These are phyloP conservation scores for Guyanaporus albipodus DNA, from an alignment of 768 basidiomycete species.

Conservation along the genomic window DNA sequence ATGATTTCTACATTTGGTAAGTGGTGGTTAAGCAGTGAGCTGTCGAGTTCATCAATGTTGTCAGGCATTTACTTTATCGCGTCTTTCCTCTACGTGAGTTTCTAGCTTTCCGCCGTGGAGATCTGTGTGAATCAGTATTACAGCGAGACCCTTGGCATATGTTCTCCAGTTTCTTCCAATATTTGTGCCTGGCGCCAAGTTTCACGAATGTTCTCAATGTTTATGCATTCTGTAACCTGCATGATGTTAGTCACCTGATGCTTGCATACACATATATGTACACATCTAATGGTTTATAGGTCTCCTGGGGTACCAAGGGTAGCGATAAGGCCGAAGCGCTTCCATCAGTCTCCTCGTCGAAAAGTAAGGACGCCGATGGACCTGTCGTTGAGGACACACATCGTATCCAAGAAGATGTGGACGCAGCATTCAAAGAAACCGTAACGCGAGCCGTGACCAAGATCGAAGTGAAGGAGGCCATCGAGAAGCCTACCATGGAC, in stretches of 20 bases:
- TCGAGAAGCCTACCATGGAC: slow-evolving; percentile 81
- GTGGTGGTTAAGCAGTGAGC: slow-evolving; percentile 10
- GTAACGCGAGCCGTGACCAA: slow-evolving; percentile 84
- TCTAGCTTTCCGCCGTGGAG: neutral
- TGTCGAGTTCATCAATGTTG: slow-evolving; percentile 7
- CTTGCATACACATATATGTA: neutral
- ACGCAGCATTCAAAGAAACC: slow-evolving; percentile 87
- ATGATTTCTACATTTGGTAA: slow-evolving; percentile 84
- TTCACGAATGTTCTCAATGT: slow-evolving; percentile 96
- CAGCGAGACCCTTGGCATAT: slow-evolving; percentile 98
- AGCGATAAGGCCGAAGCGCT: slow-evolving; percentile 91
- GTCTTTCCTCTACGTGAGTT: slow-evolving; percentile 79
- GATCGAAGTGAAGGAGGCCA: slow-evolving; percentile 55
- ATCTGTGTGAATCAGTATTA: slow-evolving; percentile 5
- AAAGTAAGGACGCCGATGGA: slow-evolving; percentile 67
- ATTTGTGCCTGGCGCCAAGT: slow-evolving; percentile 83
- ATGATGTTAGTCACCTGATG: slow-evolving; percentile 58
- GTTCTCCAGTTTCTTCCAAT: slow-evolving; percentile 91
- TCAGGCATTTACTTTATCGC: slow-evolving; percentile 76
- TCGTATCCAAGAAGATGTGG: slow-evolving; percentile 82
- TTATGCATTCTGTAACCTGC: slow-evolving; percentile 96
- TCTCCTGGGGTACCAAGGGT: slow-evolving; percentile 94
- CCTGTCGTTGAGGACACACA: slow-evolving; percentile 85
- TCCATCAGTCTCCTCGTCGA: slow-evolving; percentile 84
- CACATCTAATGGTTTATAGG: slow-evolving; percentile 36